phyloP scores from a whole-genome alignment of 2,329 filamentous ascomycete species.

The Neofusicoccum sp. region DNA sequence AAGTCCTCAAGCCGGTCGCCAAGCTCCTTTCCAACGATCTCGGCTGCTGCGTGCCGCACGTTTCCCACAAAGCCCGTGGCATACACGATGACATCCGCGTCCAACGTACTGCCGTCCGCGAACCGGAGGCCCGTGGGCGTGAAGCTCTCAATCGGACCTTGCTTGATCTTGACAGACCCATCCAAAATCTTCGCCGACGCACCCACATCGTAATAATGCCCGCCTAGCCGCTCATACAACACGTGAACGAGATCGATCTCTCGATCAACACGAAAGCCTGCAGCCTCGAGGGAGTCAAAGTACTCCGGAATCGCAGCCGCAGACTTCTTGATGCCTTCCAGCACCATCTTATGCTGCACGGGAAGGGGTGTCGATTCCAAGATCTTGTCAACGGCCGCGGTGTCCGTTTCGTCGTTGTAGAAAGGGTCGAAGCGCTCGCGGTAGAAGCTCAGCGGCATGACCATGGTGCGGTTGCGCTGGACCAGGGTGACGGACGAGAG shows the following conservation, averaged over 20 bases:
- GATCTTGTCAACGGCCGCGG: slow-evolving; percentile 28
- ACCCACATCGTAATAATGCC: slow-evolving; percentile 51
- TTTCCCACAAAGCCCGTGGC: slow-evolving; percentile 48
- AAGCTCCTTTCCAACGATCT: slow-evolving; percentile 43
- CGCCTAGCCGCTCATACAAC: slow-evolving; percentile 42
- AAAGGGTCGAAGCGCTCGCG: neutral
- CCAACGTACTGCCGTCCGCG: slow-evolving; percentile 42
- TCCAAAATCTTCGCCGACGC: slow-evolving; percentile 42
- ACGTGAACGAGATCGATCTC: slow-evolving; percentile 36
- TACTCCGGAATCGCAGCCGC: slow-evolving; percentile 34
- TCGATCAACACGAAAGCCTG: slow-evolving; percentile 44
- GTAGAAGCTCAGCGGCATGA: slow-evolving; percentile 27
- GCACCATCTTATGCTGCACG: slow-evolving; percentile 24
- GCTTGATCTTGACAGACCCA: slow-evolving; percentile 47
- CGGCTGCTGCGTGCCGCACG: slow-evolving; percentile 38
- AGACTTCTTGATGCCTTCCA: slow-evolving; percentile 25
- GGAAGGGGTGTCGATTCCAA: neutral
- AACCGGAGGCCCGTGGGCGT: slow-evolving; percentile 43
- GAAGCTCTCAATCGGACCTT: slow-evolving; percentile 36
- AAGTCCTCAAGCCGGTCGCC: slow-evolving; percentile 44
- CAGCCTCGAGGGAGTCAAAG: slow-evolving; percentile 43
- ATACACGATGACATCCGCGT: slow-evolving; percentile 49
- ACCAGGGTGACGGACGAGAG: slow-evolving; percentile 47
- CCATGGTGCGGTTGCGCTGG: slow-evolving; percentile 45
- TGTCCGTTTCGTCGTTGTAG: slow-evolving; percentile 27